Base-by-base conservation (phyloP, 2,329 filamentous ascomycete species). In the Davidsoniella eucalypti region DNA sequence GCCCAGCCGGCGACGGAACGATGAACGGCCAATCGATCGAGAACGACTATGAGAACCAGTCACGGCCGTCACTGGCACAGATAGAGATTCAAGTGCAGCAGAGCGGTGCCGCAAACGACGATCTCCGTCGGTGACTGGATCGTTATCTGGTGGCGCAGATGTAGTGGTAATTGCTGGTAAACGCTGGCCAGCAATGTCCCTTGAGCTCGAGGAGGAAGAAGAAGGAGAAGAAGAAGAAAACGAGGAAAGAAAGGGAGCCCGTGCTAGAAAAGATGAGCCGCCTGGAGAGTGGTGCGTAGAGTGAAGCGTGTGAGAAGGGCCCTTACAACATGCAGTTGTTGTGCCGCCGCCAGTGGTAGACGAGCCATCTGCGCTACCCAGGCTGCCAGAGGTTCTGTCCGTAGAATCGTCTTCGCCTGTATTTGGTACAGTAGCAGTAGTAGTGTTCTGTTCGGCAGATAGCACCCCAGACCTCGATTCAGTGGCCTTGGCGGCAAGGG, bases 1-100 rank as follows among this genome's bases (percentile, higher is more conserved):
- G 44, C 38, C 45, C 5, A 51, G 38, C 21, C 39, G 43, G n/a
- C 44, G 43, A 18, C 44, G 49, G 9, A 51, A 40, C 12, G 41
- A 44, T 16, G 49, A 38, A 36, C 43, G 44, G 16, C 43, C 29
- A 26, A 46, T 47, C 6, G 49, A 36, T 33, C 36, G 49, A 16
- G 37, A 16, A 9, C 44, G 49, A 21, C 10, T 29, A 10, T 18
- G 41, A 26, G 41, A 45, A 12, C 10, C 6, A 33, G 26, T 10
- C 10, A 33, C 7, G 7, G 26, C 26, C 26, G 26, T 33, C 6
- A 33, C 26, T 2, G 49, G 44, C 2, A 29, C 36, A n/a, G 26
- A n/a, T 18, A 39, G 44, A 17, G 33, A 37, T 21, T 16, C 10
- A 38, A 17, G 3, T 7, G 44, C 16, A 12, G 44, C 16, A 12